Conservation (phyloP, 164 flowering plant genomes). For the Protea cynaroides region DNA sequence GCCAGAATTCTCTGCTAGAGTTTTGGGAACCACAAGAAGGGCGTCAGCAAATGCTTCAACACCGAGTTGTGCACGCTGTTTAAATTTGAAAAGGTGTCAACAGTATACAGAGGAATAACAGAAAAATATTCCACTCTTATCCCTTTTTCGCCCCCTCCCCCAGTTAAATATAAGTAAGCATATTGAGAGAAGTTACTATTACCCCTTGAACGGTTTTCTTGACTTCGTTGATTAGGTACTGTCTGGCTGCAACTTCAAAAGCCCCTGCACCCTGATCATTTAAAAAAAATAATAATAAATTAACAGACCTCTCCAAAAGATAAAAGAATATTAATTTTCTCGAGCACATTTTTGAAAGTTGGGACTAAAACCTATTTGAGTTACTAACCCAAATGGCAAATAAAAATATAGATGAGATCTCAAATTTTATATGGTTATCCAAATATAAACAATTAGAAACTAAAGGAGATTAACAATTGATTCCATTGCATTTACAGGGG, state of each 20-base stretch:
- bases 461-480: too few relatives aligned
- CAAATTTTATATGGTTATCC: too few relatives aligned
- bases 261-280: constrained; percentile 89
- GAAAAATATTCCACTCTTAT: background rate
- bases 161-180: background rate
- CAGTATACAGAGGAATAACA: constrained; percentile 2
- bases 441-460: too few relatives aligned
- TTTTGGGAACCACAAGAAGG: constrained; percentile 92
- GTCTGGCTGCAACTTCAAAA: constrained; percentile 98
- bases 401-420: too few relatives aligned
- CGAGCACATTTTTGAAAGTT: too few relatives aligned
- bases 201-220: constrained; percentile 99
- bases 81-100: constrained; percentile 9
- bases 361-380: too few relatives aligned
- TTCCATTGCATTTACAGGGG: too few relatives aligned
- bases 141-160: too few relatives aligned
- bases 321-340: too few relatives aligned
- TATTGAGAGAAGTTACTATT: constrained; percentile 9
- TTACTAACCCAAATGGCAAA: too few relatives aligned
- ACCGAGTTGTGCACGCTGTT: constrained; percentile 97
- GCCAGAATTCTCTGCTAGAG: constrained; percentile 95
- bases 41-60: constrained; percentile 99
- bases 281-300: background rate
- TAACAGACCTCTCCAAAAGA: background rate
- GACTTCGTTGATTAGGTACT: constrained; percentile 73